Base-by-base conservation (phyloP, 495 filamentous ascomycete species). In the Neurospora tetrasperma region DNA sequence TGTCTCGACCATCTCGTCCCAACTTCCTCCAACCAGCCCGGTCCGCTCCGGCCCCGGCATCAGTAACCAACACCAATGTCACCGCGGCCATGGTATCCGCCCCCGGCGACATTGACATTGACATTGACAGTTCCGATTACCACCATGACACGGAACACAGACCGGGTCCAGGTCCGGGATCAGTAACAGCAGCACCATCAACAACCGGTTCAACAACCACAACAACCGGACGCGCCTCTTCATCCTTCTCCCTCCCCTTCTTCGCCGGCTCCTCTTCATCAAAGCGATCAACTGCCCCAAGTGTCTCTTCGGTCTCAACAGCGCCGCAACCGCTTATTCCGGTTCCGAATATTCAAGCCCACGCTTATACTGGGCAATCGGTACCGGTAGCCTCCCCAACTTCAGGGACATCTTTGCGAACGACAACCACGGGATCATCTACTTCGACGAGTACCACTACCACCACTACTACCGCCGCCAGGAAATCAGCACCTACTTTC, bases 51-150 rank as follows among this genome's bases (percentile, higher is more conserved):
- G 69, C 71, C 18, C 69, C 75, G 3, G 71, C 73, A 4, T 70
- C 75, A 10, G 66, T 72, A 9, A 75, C 73, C 27, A 71, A 38
- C 69, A 69, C 73, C 54, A 75, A 71, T n/a, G 69, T 71, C 7
- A 46, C 16, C 5, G 74, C 39, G 4, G 69, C 69, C 12, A 66
- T 69, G 48, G 5, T 48, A 43, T 41, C 35, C 72, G 6, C 20
- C 70, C 41, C 54, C 54, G 6, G 54, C 54, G 54, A 66, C 23
- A 12, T 62, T 9, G 23, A 62, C 20, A 14, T 40, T 27, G 31
- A 59, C 72, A 2, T 71, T 35, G 20, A 27, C 59, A 6, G 9
- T 12, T 41, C 16, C 46, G 10, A 48, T 31, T 14, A 40, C 23
- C 18, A 71, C 41, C n/a, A 43, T n/a, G 18, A 43, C 69, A 66